Evolutionary conservation across 208 protist genomes (phyloP), one percentile per base, ranked within the genome.

Genomic region (Crithidia sp.): DNA sequence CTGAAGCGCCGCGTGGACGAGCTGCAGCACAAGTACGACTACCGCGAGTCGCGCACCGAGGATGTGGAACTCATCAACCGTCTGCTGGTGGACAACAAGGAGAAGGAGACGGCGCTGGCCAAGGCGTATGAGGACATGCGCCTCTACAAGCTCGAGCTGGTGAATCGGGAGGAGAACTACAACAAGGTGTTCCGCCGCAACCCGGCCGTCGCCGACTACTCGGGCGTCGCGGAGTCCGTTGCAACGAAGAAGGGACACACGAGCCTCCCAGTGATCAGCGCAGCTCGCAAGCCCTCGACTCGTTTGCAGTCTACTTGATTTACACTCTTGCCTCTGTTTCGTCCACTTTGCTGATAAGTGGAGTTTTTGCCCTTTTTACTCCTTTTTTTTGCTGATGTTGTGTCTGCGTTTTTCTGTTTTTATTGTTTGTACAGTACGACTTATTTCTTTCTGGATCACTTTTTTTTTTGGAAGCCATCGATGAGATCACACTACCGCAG

Each of bases 161-260:
- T 96, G 53, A 98, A 98, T 76, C 82, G 95, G 2, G 97, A 98
- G 69, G 94, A 98, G 60, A 98, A 92, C 71, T 98, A 97, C 84
- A 98, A 98, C 74, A 97, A 97, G 55, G 76, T 96, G 4, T 98
- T 98, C 79, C 81, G 86, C 8, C 69, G 97, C 36, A 76, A 82
- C n/a, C 92, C 91, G 3, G 71, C 72, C 19, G 77, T 90, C 12
- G 83, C 83, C 5, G 83, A 73, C 60, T 76, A 72, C 50, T 75
- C 76, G 28, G 71, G 37, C 4, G 52, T 71, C 0, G 52, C 75
- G 14, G 71, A 77, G 64, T 45, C 55, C 2, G 37, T 65, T 5
- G 28, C 28, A 28, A 17, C 53, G 2, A 65, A 76, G 52, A 50
- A 44, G 16, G 16, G 49, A 16, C 64, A 68, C 9, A 49, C 64